Base-by-base conservation (phyloP, 352 stramenopile genomes). In the Globisporangium solare region DNA sequence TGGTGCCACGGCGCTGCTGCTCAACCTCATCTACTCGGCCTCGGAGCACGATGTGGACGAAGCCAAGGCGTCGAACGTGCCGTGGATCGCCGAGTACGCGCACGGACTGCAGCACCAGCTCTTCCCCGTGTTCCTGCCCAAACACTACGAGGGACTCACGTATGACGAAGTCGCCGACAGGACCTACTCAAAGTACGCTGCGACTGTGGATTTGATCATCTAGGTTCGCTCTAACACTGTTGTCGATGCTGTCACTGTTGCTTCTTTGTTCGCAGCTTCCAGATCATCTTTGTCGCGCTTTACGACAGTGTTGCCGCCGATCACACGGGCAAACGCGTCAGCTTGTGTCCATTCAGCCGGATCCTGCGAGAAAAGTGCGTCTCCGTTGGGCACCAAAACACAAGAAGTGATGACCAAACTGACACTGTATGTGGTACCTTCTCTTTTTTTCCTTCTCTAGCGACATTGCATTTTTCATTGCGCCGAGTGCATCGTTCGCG, bases 11-110 rank as follows among this genome's bases (percentile, higher is more conserved):
- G 70, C 74, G 17, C 49, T 85, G 35, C 62, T 88, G n/a, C 63
- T 83, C 6, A 88, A 88, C 49, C 66, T 88, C 15, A 70, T 88
- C 21, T 82, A 73, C 45, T 83, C 72, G 14, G 64, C 72, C 0
- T 66, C 72, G 11, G 74, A 84, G 54, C 55, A 57, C 2, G 58
- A 76, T 7, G 61, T 79, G 0, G 54, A 53, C 10, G 64, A 73
- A 46, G 71, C 59, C 10, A 67, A 79, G 32, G 45, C 51, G 11
- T 76, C 71, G 4, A 69, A 63, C 21, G 67, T 76, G 42, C 76
- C 66, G 10, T 87, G 76, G 76, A 78, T 83, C 22, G 63, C 58
- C 8, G 76, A 87, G 61, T 87, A 87, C 41, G 63, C 74, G 13
- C 51, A 66, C 11, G 76, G 74, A 2, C 61, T 87, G 53, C 72